Conservation (phyloP, 805 yeast genomes). For the Nakazawaea pomicola region DNA sequence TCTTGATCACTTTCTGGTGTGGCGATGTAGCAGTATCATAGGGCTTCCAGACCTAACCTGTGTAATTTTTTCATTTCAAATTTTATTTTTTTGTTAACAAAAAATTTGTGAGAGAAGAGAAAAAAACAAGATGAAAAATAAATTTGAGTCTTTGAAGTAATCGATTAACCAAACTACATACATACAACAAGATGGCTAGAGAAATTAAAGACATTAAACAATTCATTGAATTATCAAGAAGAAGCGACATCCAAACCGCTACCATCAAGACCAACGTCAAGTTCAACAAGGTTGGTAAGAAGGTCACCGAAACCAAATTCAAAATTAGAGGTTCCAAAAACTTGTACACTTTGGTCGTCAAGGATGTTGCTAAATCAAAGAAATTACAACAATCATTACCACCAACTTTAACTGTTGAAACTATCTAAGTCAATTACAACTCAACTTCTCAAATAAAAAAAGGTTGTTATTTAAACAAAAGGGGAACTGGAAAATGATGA, state of each 20-base stretch:
- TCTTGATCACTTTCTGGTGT: too few relatives aligned
- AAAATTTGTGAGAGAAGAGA: not conserved
- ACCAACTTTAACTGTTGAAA: constrained; percentile 58
- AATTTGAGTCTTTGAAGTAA: not conserved
- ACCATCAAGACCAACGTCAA: constrained; percentile 91
- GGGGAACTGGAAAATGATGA: too few relatives aligned
- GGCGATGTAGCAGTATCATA: not conserved
- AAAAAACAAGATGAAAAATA: not conserved
- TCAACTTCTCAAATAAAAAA: too few relatives aligned
- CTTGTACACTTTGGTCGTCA: constrained; percentile 92
- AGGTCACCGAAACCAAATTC: constrained; percentile 93
- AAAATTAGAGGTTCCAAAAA: constrained; percentile 95
- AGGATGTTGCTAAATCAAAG: constrained; percentile 95
- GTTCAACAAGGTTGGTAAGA: constrained; percentile 76
- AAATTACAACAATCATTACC: constrained; percentile 97
- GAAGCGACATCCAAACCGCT: constrained; percentile 92
- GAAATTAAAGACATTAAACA: constrained; percentile 96
- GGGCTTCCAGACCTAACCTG: not conserved
- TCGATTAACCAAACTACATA: not conserved
- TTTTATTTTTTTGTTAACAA: too few relatives aligned
- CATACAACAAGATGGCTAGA: constrained; percentile 19
- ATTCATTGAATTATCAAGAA: constrained; percentile 93
- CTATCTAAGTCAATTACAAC: constrained; percentile 6
- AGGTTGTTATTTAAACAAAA: not conserved
- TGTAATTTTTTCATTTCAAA: not conserved